Evolutionary conservation across 257 asterid species (phyloP).

Genomic region (Jasminum sambac): DNA sequence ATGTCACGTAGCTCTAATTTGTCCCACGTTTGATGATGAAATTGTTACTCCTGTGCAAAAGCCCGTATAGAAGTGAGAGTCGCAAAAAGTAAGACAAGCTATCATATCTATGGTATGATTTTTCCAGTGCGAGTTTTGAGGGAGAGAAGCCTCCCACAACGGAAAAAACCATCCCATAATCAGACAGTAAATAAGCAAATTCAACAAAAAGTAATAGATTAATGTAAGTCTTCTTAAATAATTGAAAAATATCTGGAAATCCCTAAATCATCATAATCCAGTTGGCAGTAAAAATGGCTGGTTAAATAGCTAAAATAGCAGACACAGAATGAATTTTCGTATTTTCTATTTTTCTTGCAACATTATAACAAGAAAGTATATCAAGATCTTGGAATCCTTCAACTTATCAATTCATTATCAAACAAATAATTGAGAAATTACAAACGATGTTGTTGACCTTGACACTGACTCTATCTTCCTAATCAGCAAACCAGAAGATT

Average conservation of each 20-base stretch:
- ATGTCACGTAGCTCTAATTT: constrained; percentile 6
- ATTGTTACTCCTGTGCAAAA: constrained; percentile 31
- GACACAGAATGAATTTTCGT: neutral
- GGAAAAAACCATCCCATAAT: neutral
- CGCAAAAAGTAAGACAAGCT: neutral
- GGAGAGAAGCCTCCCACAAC: neutral
- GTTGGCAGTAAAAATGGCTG: neutral
- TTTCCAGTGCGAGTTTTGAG: neutral
- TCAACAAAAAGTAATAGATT: neutral
- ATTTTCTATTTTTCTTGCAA: too few species aligned
- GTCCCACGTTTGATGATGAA: constrained; percentile 11
- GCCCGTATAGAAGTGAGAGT: neutral
- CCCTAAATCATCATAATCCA: neutral
- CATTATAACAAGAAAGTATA: neutral
- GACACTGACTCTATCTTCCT: neutral
- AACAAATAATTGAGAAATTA: neutral
- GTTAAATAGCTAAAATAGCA: neutral
- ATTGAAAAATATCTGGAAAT: neutral
- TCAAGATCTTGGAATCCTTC: neutral
- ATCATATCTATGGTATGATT: neutral
- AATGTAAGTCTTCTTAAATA: neutral
- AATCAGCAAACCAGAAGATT: neutral
- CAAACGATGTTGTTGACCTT: neutral
- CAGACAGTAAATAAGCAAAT: neutral
- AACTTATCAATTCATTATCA: too few species aligned